These are phyloP conservation scores for Hyaloscypha finlandica DNA, from an alignment of 495 filamentous ascomycete species.

Conservation along the genomic window DNA sequence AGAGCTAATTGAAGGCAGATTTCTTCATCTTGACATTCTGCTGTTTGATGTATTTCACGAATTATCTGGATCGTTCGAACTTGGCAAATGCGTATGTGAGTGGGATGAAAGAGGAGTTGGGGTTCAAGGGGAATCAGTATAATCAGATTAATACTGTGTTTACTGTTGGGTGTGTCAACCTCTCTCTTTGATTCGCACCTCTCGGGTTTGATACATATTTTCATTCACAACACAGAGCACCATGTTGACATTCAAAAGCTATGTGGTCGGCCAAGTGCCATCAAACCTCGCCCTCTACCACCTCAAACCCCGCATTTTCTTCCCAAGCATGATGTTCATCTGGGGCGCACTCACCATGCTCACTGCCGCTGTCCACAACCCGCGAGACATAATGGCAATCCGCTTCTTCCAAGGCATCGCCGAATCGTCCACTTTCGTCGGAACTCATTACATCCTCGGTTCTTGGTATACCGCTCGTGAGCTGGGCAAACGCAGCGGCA, in stretches of 20 bases:
- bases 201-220: neutral
- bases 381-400: constrained; percentile 62
- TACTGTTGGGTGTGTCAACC: constrained; percentile 29
- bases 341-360: constrained; percentile 65
- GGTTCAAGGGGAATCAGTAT: constrained; percentile 57
- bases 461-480: constrained; percentile 68
- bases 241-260: constrained; percentile 44
- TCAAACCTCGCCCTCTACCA: constrained; percentile 61
- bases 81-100: constrained; percentile 65
- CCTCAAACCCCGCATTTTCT: constrained; percentile 58
- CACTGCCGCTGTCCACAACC: constrained; percentile 51
- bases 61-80: constrained; percentile 56
- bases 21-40: constrained; percentile 68
- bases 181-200: constrained; percentile 26
- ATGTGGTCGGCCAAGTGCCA: constrained; percentile 62
- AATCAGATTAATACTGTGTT: constrained; percentile 58
- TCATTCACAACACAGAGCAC: neutral
- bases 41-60: constrained; percentile 52
- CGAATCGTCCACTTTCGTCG: constrained; percentile 62
- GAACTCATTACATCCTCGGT: constrained; percentile 66
- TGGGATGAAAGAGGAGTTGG: constrained; percentile 65
- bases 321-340: constrained; percentile 60
- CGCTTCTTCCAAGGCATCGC: constrained; percentile 69
- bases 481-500: constrained; percentile 61
- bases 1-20: constrained; percentile 35